Evolutionary conservation across 2,329 filamentous ascomycete genomes (phyloP), one percentile per base, ranked within the genome.

Genomic region (Aspergillus quadricinctus): DNA sequence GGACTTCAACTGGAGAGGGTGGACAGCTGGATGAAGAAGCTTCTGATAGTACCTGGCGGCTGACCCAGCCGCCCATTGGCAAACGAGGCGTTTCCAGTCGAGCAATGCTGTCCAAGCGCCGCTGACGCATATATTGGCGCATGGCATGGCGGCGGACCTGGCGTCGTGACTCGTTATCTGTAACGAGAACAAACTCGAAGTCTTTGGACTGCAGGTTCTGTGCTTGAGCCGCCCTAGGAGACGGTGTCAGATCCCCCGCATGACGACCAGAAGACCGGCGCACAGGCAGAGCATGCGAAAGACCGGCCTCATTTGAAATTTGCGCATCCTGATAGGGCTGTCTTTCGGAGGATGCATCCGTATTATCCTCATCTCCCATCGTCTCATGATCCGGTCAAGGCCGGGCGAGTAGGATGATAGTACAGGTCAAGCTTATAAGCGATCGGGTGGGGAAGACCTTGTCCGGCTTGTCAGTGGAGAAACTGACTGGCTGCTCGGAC

Each of bases 71-170:
- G 25, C 63, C 55, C 40, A 65, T 57, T 48, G 65, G 63, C 21
- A 63, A 59, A 49, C 68, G 66, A 49, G 66, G 62, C n/a, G 67
- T 64, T 41, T 67, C 69, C 9, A 71, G 53, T 23, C 69, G 64
- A 52, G 68, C 67, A 53, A 71, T 71, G 50, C 69, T 66, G 52
- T 71, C 68, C 43, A 69, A 59, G 23, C 69, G 69, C 31, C 69
- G 64, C 56, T 70, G 64, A 48, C 68, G 68, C 64, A 71, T 69
- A 57, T 71, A 70, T 57, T 70, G 68, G 43, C 68, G 68, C 69
- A 71, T 71, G n/a, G 68, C 69, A 71, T 71, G 68, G 29, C 69
- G 69, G 23, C 69, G 69, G 40, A 71, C 69, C 58, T 71, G 69
- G 19, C 64, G 68, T 41, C 68, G 62, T 25, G 69, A 71, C 56